Base-by-base conservation (phyloP, 495 filamentous ascomycete species). In the Peziza echinospora region DNA sequence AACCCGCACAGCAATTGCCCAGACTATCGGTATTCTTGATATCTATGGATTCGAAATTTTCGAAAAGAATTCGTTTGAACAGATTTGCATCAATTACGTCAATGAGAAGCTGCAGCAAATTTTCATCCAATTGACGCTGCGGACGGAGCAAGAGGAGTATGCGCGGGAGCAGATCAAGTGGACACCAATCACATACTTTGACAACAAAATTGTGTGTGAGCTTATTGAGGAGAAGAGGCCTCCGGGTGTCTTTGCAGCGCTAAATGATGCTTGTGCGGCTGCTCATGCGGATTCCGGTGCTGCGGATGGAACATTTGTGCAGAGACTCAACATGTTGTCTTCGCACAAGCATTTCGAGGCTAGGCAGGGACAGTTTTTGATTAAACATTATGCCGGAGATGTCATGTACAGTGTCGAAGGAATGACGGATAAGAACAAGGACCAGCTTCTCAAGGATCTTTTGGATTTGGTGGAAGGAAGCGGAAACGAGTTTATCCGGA, bases 41-140 rank as follows among this genome's bases (percentile, higher is more conserved):
- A 99, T 99, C 50, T 99, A 99, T 63, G 91, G 91, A 13, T 99
- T 99, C 55, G 91, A 99, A 62, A 99, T 99, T 52, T 99, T 99
- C 53, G 89, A 99, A 62, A 84, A 80, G 64, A 99, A 99, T 65
- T 93, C 84, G 49, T 99, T 99, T 55, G 91, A 99, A 63, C 91
- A 99, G 66, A 77, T 99, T 13, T 99, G 91, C 63, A 99, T 99
- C 64, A 99, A 99, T 68, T 99, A 99, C 59, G 91, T 99, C 59
- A 99, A 99, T 64, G 91, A 99, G 63, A 99, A 99, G 63, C 67
- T 99, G 41, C 91, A 99, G 64, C 91, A 99, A 61, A 99, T 99
- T 56, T 99, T 99, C 60, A 99, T 99, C 49, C 91, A 99, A 62
- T 70, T 99, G 49, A 99, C 91, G 0, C 64, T 99, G 43, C 91